Conservation (phyloP, 208 protist species). For the Borovskyia barvae region DNA sequence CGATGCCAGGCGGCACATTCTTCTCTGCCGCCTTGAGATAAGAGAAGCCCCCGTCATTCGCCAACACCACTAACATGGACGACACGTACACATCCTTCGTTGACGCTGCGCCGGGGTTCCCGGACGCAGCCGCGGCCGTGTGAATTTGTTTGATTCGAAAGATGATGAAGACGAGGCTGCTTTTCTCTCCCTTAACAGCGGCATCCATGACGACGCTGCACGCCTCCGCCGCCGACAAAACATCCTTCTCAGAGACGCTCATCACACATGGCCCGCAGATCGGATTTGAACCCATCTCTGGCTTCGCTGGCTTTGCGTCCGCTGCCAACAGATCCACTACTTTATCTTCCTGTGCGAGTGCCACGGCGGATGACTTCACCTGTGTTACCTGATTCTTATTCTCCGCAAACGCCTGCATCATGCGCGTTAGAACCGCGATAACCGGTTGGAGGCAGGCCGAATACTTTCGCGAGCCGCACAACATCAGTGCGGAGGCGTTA, state of each 20-base stretch:
- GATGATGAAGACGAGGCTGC: constrained; percentile 29
- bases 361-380: constrained; percentile 25
- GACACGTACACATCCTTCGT: constrained; percentile 40
- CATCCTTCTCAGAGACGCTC: constrained; percentile 34
- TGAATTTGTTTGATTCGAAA: constrained; percentile 50
- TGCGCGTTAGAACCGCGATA: constrained; percentile 14
- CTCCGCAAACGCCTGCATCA: constrained; percentile 30
- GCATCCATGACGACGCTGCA: constrained; percentile 24
- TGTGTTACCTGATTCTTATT: constrained; percentile 26
- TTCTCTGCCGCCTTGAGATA: constrained; percentile 26
- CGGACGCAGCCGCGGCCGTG: background rate
- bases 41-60: constrained; percentile 26
- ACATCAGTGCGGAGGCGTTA: constrained; percentile 38
- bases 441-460: constrained; percentile 3
- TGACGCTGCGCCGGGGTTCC: background rate
- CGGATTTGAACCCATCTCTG: constrained; percentile 41
- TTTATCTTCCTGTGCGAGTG: constrained; percentile 21
- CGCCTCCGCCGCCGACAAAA: constrained; percentile 31
- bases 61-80: constrained; percentile 35
- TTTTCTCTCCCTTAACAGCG: constrained; percentile 14
- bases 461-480: constrained; percentile 23
- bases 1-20: constrained; percentile 18
- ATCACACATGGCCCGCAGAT: constrained; percentile 59
- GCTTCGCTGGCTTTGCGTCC: constrained; percentile 21
- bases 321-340: constrained; percentile 31